Conservation (phyloP, 345 rosid species). For the Nasturtium officinale region DNA sequence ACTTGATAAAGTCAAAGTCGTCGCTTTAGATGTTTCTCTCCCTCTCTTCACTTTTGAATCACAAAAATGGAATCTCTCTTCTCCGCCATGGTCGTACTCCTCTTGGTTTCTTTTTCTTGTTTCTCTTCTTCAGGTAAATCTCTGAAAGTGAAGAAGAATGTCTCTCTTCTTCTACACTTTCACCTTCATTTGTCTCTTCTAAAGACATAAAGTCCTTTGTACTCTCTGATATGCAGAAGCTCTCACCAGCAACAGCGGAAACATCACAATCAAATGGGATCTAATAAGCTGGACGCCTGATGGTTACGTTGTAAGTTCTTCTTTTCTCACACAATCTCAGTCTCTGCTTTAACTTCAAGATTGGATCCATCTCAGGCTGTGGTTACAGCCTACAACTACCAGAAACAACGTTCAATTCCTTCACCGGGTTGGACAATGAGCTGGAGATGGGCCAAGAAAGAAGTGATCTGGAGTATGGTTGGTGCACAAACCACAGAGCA, state of each 20-base stretch:
- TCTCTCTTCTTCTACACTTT: background rate
- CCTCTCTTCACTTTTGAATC: background rate
- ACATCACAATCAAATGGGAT: slow-evolving; percentile 93
- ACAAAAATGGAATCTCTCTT: slow-evolving; percentile 52
- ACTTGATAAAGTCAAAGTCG: slow-evolving; percentile 14
- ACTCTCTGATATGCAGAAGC: slow-evolving; percentile 35
- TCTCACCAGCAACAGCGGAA: slow-evolving; percentile 59
- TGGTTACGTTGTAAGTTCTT: slow-evolving; percentile 79
- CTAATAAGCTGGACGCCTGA: slow-evolving; percentile 80
- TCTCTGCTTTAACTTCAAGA: background rate
- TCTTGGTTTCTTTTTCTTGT: slow-evolving; percentile 57
- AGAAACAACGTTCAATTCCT: slow-evolving; percentile 66
- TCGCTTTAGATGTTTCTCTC: slow-evolving; percentile 1
- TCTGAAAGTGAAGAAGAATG: slow-evolving; percentile 5
- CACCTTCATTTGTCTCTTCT: slow-evolving; percentile 5
- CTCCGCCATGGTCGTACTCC: slow-evolving; percentile 41
- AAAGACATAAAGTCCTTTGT: slow-evolving; percentile 2
- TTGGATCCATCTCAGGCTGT: slow-evolving; percentile 54
- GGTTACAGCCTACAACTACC: slow-evolving; percentile 72
- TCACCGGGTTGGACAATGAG: slow-evolving; percentile 62
- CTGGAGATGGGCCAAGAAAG: slow-evolving; percentile 68
- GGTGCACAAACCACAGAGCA: slow-evolving; percentile 58
- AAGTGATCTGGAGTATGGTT: slow-evolving; percentile 61
- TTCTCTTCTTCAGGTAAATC: slow-evolving; percentile 63
- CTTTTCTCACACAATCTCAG: background rate